A percentile compares a stretch with the other conserved stretches of the same genome.
Conservation (phyloP, 169 alveolate species). For the Cryptosporidium ubiquitum region DNA sequence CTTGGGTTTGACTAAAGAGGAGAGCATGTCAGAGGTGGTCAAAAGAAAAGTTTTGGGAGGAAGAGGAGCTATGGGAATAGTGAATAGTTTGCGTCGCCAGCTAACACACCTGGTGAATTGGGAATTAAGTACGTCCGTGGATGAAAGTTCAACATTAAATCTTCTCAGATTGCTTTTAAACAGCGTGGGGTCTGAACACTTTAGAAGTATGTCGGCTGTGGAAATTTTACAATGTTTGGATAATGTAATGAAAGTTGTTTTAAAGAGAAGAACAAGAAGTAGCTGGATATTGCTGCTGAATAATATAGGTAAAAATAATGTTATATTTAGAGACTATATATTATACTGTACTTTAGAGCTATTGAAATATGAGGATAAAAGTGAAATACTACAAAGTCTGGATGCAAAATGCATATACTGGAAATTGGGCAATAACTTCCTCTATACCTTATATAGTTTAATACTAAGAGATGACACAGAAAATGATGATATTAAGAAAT, state of each 20-base stretch:
- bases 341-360: conserved; percentile 26
- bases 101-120: conserved; percentile 41
- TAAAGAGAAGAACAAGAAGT: not conserved
- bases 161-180: conserved; percentile 4
- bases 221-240: conserved; percentile 63
- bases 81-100: conserved; percentile 51
- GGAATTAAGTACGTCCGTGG: conserved; percentile 40
- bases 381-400: conserved; percentile 28
- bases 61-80: conserved; percentile 52
- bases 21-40: not conserved
- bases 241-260: conserved; percentile 20
- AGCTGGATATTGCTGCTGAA: conserved; percentile 43
- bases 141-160: not conserved
- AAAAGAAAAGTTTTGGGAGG: conserved; percentile 40
- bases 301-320: conserved; percentile 58
- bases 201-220: conserved; percentile 51
- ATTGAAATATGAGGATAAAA: conserved; percentile 17
- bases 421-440: conserved; percentile 24
- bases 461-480: conserved; percentile 7
- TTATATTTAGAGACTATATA: conserved; percentile 52
- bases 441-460: conserved; percentile 14
- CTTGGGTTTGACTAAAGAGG: not conserved
- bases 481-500: conserved; percentile 30
- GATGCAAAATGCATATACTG: conserved; percentile 48
- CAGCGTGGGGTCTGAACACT: conserved; percentile 69